Evolutionary conservation across 1,284 basidiomycete species (phyloP).

Genomic region (Cerioporus squamosus): DNA sequence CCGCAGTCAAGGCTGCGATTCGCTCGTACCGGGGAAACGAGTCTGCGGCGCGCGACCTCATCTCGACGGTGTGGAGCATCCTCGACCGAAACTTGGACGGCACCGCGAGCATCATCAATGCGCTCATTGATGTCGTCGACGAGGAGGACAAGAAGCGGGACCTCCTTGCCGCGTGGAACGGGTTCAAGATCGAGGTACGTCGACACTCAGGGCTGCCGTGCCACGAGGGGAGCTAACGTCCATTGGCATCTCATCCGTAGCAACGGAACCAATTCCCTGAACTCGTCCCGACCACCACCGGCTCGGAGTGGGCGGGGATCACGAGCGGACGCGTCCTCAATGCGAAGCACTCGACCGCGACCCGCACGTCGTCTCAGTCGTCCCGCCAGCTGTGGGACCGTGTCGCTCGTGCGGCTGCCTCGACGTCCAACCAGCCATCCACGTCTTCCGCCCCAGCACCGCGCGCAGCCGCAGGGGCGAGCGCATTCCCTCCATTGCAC

Average conservation of each 20-base stretch:
- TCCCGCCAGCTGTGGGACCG: constrained; percentile 82
- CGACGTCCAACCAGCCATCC: constrained; percentile 39
- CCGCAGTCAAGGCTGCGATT: too few species aligned
- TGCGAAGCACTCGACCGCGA: constrained; percentile 76
- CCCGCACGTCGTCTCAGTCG: constrained; percentile 58
- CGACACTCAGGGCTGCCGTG: not conserved
- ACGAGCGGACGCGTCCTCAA: constrained; percentile 82
- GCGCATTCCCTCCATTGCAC: constrained; percentile 54
- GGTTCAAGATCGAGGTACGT: constrained; percentile 81
- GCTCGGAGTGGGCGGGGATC: constrained; percentile 76
- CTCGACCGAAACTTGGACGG: constrained; percentile 80
- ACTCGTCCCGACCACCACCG: constrained; percentile 62
- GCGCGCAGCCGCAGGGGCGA: constrained; percentile 32
- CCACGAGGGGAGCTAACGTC: not conserved
- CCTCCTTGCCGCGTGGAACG: constrained; percentile 79
- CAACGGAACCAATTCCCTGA: constrained; percentile 87
- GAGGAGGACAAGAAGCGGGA: constrained; percentile 85
- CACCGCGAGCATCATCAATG: constrained; percentile 78
- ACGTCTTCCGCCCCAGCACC: constrained; percentile 35
- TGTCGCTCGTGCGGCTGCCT: constrained; percentile 83
- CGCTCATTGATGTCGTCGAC: constrained; percentile 81
- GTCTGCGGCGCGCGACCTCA: constrained; percentile 82
- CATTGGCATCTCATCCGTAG: constrained; percentile 41
- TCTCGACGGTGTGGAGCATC: constrained; percentile 87
- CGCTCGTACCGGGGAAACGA: too few species aligned